phyloP scores from a whole-genome alignment of 179 eudicot species.

The Spergularia azorica region DNA sequence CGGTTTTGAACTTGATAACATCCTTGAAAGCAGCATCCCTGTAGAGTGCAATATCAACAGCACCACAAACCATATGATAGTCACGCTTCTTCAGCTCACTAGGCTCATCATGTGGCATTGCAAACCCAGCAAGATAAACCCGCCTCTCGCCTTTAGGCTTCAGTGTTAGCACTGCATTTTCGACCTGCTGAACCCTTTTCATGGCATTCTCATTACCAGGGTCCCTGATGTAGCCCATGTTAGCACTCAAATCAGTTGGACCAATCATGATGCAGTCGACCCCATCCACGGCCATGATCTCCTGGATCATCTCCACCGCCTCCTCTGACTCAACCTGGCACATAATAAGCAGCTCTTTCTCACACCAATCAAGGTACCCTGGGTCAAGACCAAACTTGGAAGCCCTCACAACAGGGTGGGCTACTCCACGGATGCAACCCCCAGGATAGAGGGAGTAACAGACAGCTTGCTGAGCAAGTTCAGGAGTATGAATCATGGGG shows the following conservation, averaged over 20 bases:
- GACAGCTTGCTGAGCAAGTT: conserved; percentile 58
- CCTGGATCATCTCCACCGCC: conserved; percentile 54
- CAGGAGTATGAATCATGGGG: conserved; percentile 62
- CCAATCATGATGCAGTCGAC: conserved; percentile 74
- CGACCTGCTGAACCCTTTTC: conserved; percentile 54
- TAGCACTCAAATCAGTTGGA: conserved; percentile 77
- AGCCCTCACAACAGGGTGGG: conserved; percentile 63
- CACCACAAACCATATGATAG: conserved; percentile 79
- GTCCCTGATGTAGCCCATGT: conserved; percentile 70
- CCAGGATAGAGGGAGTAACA: conserved; percentile 67
- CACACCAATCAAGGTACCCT: conserved; percentile 52
- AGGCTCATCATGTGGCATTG: conserved; percentile 72
- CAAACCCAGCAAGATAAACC: conserved; percentile 65
- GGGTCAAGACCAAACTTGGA: conserved; percentile 61
- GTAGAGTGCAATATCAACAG: conserved; percentile 68
- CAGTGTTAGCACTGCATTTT: conserved; percentile 46
- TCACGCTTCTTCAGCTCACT: conserved; percentile 57
- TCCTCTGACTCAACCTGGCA: conserved; percentile 71
- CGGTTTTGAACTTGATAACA: conserved; percentile 56
- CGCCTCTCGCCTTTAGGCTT: conserved; percentile 20
- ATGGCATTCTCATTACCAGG: conserved; percentile 65
- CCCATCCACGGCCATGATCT: conserved; percentile 67
- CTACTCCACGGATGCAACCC: conserved; percentile 67
- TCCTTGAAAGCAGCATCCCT: conserved; percentile 77
- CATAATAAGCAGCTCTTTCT: conserved; percentile 64